A percentile compares a stretch with the other conserved stretches of the same genome.
Evolutionary conservation across 495 filamentous ascomycete genomes (phyloP).

Genomic region (Umbilicaria muhlenbergii): DNA sequence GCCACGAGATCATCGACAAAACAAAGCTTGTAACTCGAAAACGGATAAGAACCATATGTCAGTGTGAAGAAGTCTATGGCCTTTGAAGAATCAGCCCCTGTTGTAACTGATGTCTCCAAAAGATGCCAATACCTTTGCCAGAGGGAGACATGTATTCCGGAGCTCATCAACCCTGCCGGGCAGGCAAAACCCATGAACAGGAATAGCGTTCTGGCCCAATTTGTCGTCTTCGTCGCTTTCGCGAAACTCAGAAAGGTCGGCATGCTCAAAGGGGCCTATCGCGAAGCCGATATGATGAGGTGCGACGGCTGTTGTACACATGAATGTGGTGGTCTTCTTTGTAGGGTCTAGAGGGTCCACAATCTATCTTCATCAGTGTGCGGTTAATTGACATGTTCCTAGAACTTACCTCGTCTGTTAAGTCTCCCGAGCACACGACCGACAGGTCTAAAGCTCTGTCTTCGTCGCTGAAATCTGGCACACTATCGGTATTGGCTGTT

Average conservation of each 20-base stretch:
- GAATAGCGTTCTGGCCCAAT: slow-evolving; percentile 66
- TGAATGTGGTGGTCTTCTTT: slow-evolving; percentile 75
- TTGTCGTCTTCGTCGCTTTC: slow-evolving; percentile 83
- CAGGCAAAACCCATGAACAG: slow-evolving; percentile 78
- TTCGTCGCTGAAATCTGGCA: slow-evolving; percentile 41
- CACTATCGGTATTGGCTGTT: not conserved
- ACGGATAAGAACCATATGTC: slow-evolving; percentile 74
- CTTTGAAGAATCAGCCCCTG: slow-evolving; percentile 2
- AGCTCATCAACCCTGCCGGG: slow-evolving; percentile 67
- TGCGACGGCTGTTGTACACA: slow-evolving; percentile 49
- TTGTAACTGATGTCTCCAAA: no score
- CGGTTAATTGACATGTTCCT: not conserved
- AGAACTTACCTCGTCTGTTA: slow-evolving; percentile 53
- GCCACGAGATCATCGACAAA: slow-evolving; percentile 77
- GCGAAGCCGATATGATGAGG: slow-evolving; percentile 84
- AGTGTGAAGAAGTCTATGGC: slow-evolving; percentile 78
- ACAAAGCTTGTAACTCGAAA: slow-evolving; percentile 72
- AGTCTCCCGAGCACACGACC: slow-evolving; percentile 78
- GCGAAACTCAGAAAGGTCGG: slow-evolving; percentile 78
- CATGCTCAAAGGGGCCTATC: slow-evolving; percentile 84
- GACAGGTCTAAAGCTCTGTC: slow-evolving; percentile 76
- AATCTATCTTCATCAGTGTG: slow-evolving; percentile 26
- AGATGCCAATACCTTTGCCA: slow-evolving; percentile 32
- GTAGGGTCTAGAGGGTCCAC: slow-evolving; percentile 54
- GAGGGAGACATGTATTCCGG: slow-evolving; percentile 64